Base-by-base conservation (phyloP, 768 basidiomycete species). In the Plicaturopsis crispa region DNA sequence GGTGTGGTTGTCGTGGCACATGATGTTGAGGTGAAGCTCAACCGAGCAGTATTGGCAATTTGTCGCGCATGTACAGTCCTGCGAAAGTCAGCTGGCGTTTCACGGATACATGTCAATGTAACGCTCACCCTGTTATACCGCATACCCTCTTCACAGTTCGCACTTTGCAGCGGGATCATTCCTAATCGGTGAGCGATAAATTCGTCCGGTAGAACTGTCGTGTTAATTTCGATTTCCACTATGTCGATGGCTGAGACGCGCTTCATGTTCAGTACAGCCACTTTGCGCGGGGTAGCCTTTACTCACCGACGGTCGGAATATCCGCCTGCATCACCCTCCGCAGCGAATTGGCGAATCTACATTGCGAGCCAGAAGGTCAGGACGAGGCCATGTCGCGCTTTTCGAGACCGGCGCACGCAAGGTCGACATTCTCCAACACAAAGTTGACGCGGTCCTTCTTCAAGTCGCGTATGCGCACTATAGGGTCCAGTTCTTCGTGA, bases 131-230 rank as follows among this genome's bases (percentile, higher is more conserved):
- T 69, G 36, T 79, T 81, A 50, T 83, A 83, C 44, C 81, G 72
- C 58, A 98, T 85, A 16, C 78, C 87, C 52, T 90, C 87, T 44
- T 91, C 88, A 48, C 90, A 93, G 47, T 86, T 87, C 26, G 78
- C 68, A 59, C 89, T 93, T 36, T 83, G 69, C 17, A 99, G 68
- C 6, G 96, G 96, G 20, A 99, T 72, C 78, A 96, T 84, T 17
- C 96, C 96, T 21, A 99, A 69, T 36, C 96, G 78, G 60, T 99
- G 96, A 0, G 92, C 89, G 44, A 99, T 84, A 65, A 92, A 96
- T 64, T 99, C 96, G 61, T 99, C 96, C 2, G 93, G 89, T 16
- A 99, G 65, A 3, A 96, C 93, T 2, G 88, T 80, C 4, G 90
- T 91, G 58, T 99, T 99, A 39, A 73, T 74, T 42, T 84, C 75